phyloP scores from a whole-genome alignment of 2,329 filamentous ascomycete species.

The Calonectria fujianensis region DNA sequence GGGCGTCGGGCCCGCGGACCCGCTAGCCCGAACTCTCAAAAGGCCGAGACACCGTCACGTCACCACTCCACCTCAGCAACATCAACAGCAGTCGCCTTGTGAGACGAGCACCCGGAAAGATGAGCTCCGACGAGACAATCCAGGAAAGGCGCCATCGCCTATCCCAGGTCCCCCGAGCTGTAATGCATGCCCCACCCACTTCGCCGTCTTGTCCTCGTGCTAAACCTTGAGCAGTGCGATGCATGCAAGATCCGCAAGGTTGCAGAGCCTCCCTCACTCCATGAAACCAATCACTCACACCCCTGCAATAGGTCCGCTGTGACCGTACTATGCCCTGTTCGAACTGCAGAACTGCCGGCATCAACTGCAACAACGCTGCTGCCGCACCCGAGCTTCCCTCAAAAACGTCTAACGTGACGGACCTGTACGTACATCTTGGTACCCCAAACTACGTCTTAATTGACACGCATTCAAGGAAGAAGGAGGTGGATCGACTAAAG shows the following conservation, averaged over 20 bases:
- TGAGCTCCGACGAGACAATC: constrained; percentile 24
- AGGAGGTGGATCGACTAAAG: background rate
- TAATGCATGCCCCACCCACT: background rate
- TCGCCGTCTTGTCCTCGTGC: background rate
- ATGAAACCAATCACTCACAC: background rate
- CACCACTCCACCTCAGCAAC: constrained; percentile 5
- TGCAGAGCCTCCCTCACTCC: background rate
- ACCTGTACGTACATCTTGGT: background rate
- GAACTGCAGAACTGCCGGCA: constrained; percentile 2
- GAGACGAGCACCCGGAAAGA: background rate
- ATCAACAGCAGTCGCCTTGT: background rate
- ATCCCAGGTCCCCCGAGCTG: constrained; percentile 5
- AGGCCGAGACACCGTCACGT: background rate
- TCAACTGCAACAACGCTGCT: background rate
- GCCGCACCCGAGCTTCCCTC: background rate
- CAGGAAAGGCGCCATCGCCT: constrained; percentile 12
- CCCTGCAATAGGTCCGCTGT: background rate
- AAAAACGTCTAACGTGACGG: background rate
- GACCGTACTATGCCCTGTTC: constrained; percentile 8
- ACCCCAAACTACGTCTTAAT: background rate
- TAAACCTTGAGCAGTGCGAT: background rate
- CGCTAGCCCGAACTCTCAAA: constrained; percentile 4
- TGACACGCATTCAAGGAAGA: background rate
- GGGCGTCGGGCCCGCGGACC: constrained; percentile 11
- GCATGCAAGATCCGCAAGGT: constrained; percentile 24